A percentile compares a stretch with the other conserved stretches of the same genome.
Conservation (phyloP, 2,329 filamentous ascomycete genomes). For the Plectosphaerella plurivora region DNA sequence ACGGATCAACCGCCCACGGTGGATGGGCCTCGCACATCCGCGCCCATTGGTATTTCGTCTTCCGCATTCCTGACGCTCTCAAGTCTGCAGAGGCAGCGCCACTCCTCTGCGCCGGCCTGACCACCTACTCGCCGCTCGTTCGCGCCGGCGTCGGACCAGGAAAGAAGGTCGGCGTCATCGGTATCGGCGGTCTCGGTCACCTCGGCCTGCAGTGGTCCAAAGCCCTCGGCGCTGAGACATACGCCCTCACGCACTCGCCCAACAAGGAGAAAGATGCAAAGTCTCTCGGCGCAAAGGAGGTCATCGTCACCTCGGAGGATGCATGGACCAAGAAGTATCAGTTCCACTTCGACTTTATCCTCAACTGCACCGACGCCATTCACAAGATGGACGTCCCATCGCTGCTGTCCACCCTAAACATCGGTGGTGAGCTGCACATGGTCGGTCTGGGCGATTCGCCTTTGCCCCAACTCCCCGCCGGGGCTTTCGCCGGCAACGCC, state of each 20-base stretch:
- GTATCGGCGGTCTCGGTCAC: slow-evolving; percentile 71
- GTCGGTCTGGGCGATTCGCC: slow-evolving; percentile 52
- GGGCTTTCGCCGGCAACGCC: slow-evolving; percentile 34
- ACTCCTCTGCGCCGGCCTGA: slow-evolving; percentile 75
- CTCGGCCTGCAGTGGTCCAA: slow-evolving; percentile 67
- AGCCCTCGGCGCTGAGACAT: slow-evolving; percentile 64
- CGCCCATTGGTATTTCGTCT: slow-evolving; percentile 53
- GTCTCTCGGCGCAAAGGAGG: slow-evolving; percentile 58
- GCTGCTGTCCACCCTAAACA: slow-evolving; percentile 46
- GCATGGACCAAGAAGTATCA: slow-evolving; percentile 53
- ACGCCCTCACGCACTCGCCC: slow-evolving; percentile 57
- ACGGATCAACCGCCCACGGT: slow-evolving; percentile 60
- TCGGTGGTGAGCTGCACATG: slow-evolving; percentile 53
- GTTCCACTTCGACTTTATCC: slow-evolving; percentile 45
- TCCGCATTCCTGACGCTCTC: slow-evolving; percentile 52
- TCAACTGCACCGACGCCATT: slow-evolving; percentile 45
- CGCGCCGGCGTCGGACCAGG: slow-evolving; percentile 65
- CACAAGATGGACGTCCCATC: slow-evolving; percentile 49
- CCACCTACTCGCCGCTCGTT: slow-evolving; percentile 64
- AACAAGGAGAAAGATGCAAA: slow-evolving; percentile 55
- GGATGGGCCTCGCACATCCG: slow-evolving; percentile 51
- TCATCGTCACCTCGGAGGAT: slow-evolving; percentile 41
- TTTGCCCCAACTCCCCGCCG: slow-evolving; percentile 34
- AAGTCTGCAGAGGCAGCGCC: slow-evolving; percentile 52
- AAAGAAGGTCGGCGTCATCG: slow-evolving; percentile 66